Evolutionary conservation across 164 flowering plant genomes (phyloP), one percentile per base, ranked within the genome.

Genomic region (Echeveria elegans): DNA sequence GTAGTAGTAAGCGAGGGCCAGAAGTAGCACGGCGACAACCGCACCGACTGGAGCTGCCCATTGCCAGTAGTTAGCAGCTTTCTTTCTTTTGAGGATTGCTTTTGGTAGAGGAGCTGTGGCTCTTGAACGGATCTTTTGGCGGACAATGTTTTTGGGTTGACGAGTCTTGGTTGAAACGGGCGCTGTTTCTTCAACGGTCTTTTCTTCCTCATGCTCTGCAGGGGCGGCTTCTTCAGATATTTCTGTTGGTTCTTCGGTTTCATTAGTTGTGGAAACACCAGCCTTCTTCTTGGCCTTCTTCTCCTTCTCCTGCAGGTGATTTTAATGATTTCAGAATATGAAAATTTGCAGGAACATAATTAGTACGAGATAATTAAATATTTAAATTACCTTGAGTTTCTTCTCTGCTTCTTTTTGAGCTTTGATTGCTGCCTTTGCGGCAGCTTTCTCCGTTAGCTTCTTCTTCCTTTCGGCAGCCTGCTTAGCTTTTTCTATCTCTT

Each of bases 351-450:
- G 2, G 23, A 24, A 21, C 56, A 48, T 24, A 48, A 48, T 48
- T 21, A 4, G 9, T 34, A 61, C 1, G 30, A 62, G 0, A 31
- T 34, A 19, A 68, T 67, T 64, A 76, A 11, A 1, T 43, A 43
- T 43, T 43, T 43, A 43, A 43, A 81, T 77, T 83, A 64, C 99
- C 97, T 89, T 95, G 28, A 72, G 83, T 78, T 88, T 92, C 85
- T 88, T 89, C 68, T 95, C 97, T 68, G 96, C 96, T 72, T 89
- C 96, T 74, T 92, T 94, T 71, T 92, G 87, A 72, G 94, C 90
- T 75, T 82, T 83, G 28, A 77, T 47, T 24, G 92, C 92, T 4
- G 99, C 99, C 80, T 87, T 95, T 0, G 82, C 81, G 7, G 83
- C 86, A 30, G 81, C 77, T 74, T 82, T 85, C 71, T 86, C 89